Conservation (phyloP, 495 filamentous ascomycete species). For the Saxophila tyrrhenica region DNA sequence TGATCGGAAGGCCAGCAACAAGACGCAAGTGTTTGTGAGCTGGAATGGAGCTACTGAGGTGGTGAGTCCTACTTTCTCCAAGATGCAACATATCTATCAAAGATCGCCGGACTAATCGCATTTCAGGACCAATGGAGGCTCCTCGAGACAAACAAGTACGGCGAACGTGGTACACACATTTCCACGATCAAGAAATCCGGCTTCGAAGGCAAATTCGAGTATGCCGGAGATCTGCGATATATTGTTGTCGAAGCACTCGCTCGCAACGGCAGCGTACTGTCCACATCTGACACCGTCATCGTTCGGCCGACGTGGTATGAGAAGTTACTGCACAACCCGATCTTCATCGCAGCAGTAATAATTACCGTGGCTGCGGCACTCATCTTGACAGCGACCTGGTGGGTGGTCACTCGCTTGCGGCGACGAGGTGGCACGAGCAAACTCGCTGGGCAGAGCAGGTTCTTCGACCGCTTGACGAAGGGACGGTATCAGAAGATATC, state of each 20-base stretch:
- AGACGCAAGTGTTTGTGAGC: conserved; percentile 7
- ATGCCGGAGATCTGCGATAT: background rate
- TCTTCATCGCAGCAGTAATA: background rate
- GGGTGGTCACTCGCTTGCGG: background rate
- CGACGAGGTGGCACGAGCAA: background rate
- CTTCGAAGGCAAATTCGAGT: conserved; percentile 5
- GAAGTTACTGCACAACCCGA: background rate
- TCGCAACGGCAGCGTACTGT: background rate
- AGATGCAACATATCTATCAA: background rate
- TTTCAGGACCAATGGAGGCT: conserved; percentile 2
- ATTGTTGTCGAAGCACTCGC: conserved; percentile 10
- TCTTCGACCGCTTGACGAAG: background rate
- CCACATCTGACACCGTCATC: background rate
- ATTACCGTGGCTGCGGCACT: background rate
- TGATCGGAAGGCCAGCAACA: background rate
- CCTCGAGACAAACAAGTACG: background rate
- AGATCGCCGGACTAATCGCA: background rate
- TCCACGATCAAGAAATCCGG: background rate
- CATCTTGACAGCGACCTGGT: background rate
- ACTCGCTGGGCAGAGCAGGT: too few species aligned
- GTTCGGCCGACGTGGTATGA: background rate
- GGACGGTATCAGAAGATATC: background rate
- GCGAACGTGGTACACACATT: background rate
- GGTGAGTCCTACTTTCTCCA: too few species aligned
- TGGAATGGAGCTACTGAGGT: conserved; percentile 22